Conservation (phyloP, 2,329 filamentous ascomycete genomes). For the Colletotrichum navitas region DNA sequence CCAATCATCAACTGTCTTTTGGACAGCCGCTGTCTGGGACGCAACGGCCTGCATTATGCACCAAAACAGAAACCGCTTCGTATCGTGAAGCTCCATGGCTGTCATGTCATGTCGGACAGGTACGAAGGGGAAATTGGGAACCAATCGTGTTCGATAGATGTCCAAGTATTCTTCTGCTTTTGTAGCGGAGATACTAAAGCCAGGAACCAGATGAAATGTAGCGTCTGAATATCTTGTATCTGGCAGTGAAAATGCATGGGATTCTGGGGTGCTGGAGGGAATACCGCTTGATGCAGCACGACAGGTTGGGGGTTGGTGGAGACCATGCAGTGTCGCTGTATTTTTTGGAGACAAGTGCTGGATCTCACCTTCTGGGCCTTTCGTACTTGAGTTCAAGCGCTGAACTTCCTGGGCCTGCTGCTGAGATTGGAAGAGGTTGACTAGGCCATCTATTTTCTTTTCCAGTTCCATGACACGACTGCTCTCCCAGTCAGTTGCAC, state of each 20-base stretch:
- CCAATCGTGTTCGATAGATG: slow-evolving; percentile 51
- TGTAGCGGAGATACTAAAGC: slow-evolving; percentile 50
- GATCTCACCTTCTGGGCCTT: not conserved
- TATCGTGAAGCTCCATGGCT: slow-evolving; percentile 49
- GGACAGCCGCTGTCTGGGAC: slow-evolving; percentile 49
- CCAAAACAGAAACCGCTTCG: slow-evolving; percentile 54
- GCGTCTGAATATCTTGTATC: not conserved
- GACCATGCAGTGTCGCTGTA: not conserved
- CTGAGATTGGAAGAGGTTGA: slow-evolving; percentile 52
- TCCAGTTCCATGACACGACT: slow-evolving; percentile 55
- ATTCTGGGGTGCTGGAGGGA: not conserved
- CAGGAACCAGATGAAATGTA: slow-evolving; percentile 49
- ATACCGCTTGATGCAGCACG: not conserved
- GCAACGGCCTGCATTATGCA: slow-evolving; percentile 52
- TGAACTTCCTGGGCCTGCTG: slow-evolving; percentile 33
- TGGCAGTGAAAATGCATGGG: not conserved
- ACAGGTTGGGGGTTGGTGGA: not conserved
- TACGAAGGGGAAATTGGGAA: slow-evolving; percentile 56
- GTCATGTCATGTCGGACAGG: slow-evolving; percentile 46
- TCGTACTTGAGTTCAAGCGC: not conserved
- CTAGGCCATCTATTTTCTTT: slow-evolving; percentile 56
- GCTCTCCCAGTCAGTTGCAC: not conserved
- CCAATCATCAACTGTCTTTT: slow-evolving; percentile 52
- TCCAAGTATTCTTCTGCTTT: slow-evolving; percentile 51
- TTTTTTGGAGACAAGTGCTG: not conserved